A percentile compares a stretch with the other conserved stretches of the same genome.
These are phyloP conservation scores for Tricholoma bakamatsutake DNA, from an alignment of 768 basidiomycete genomes.

Conservation along the genomic window DNA sequence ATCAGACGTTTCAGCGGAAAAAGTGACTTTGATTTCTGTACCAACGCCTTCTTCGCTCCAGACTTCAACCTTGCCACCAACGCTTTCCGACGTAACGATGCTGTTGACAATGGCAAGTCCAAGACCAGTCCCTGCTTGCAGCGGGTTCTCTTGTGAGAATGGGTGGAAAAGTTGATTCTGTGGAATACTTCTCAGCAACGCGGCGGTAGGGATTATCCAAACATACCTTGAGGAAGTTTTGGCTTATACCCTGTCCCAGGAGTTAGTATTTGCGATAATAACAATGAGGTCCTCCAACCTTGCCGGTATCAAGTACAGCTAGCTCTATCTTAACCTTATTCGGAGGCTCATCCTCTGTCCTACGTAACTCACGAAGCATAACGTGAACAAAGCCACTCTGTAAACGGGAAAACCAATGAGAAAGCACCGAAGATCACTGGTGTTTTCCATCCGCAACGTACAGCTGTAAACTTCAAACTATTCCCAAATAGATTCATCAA, in stretches of 20 bases:
- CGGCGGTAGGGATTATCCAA: neutral
- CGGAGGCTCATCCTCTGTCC: conserved; percentile 43
- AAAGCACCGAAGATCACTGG: neutral
- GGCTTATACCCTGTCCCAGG: conserved; percentile 69
- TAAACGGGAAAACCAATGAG: conserved; percentile 1
- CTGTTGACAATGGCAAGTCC: conserved; percentile 94
- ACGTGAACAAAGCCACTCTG: conserved; percentile 88
- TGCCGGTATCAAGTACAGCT: conserved; percentile 84
- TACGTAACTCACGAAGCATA: conserved; percentile 66
- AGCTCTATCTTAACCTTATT: conserved; percentile 74
- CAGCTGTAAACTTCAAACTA: conserved; percentile 87
- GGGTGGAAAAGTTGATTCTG: conserved; percentile 95
- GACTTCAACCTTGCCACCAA: conserved; percentile 90
- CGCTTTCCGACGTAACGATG: conserved; percentile 79
- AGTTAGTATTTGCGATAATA: conserved; percentile 1
- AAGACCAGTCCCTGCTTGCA: conserved; percentile 89
- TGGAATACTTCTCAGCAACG: neutral
- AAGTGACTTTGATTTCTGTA: conserved; percentile 86
- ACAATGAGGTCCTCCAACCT: conserved; percentile 36
- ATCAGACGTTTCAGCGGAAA: conserved; percentile 61
- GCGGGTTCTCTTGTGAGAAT: conserved; percentile 93
- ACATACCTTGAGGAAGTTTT: conserved; percentile 79
- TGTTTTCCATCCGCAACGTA: conserved; percentile 26
- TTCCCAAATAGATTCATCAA: conserved; percentile 96
- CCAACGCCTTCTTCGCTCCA: conserved; percentile 87